Evolutionary conservation across 2,329 filamentous ascomycete species (phyloP), one percentile per base, ranked within the genome.

Genomic region (Diplocarpon rosae): DNA sequence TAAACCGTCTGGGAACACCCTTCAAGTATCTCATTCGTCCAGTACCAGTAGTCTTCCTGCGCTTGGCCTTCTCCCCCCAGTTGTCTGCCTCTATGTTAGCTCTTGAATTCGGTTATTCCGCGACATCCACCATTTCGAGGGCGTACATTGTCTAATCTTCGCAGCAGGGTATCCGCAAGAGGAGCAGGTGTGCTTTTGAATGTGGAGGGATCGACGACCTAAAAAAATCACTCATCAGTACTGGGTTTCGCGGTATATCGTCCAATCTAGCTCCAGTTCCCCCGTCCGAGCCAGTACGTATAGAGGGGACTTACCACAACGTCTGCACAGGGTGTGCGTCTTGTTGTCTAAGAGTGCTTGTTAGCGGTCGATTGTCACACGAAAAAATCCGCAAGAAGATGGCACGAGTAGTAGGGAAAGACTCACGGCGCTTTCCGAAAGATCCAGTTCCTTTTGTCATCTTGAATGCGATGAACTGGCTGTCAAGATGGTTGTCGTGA

Each of bases 41-140:
- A 66, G 87, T 90, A 65, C 92, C 92, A 68, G 85, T 90, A 66
- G 90, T 95, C 89, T 95, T 96, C 84, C 92, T 93, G 72, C 92
- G 80, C 87, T 96, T 96, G 64, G 89, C 90, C 85, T 98, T 98
- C 81, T 96, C 90, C 71, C 85, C 80, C 92, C 92, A 98, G 85
- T 98, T 95, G 83, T 83, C 90, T 96, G 67, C 67, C 77, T 69
- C 62, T 13, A 76, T 76, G 62, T 77, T 76, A 64, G 81, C 80
- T 73, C 81, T 80, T 73, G 79, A 78, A 68, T 73, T 79, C 81
- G 62, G 81, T 75, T 83, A 80, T 70, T 70, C 76, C 80, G 36
- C 17, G 66, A 42, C 16, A 35, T 49, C 52, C 37, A 39, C 51
- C 20, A 7, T 24, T 24, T 24, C 20, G 20, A 24, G 7, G 20